A percentile compares a stretch with the other conserved stretches of the same genome.
These are phyloP conservation scores for Tetraselmis striata DNA, from an alignment of 139 green algal genomes.

Conservation along the genomic window DNA sequence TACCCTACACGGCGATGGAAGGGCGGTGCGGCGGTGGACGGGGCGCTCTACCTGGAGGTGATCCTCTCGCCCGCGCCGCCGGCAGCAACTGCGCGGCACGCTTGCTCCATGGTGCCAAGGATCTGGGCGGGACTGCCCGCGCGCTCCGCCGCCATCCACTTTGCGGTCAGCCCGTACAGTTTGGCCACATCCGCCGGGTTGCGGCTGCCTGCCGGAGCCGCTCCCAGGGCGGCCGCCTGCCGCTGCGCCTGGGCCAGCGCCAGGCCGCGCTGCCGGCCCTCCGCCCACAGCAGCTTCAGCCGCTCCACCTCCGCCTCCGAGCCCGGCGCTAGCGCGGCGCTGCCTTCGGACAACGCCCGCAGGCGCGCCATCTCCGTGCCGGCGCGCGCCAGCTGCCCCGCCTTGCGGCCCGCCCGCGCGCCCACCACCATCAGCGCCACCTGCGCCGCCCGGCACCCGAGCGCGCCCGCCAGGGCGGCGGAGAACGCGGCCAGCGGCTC, in stretches of 20 bases:
- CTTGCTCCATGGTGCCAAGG: background rate
- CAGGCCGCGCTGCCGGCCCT: conserved; percentile 30
- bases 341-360: conserved; percentile 10
- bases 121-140: background rate
- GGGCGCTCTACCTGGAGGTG: background rate
- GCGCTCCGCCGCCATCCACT: background rate
- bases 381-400: conserved; percentile 24
- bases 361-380: conserved; percentile 25
- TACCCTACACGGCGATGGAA: too few relatives aligned
- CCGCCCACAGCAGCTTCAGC: conserved; percentile 71
- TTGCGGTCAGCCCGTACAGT: background rate
- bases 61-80: background rate
- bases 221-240: conserved; percentile 10
- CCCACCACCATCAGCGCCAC: conserved; percentile 12
- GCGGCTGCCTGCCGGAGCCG: conserved; percentile 7
- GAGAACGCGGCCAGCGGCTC: background rate
- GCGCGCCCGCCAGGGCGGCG: background rate
- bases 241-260: conserved; percentile 34
- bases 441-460: background rate
- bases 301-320: conserved; percentile 59
- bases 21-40: too few relatives aligned
- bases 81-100: background rate
- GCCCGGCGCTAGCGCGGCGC: background rate
- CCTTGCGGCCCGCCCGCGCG: conserved; percentile 44
- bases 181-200: background rate